Evolutionary conservation across 148 eudicot species (phyloP).

Genomic region (Pharnaceum exiguum): DNA sequence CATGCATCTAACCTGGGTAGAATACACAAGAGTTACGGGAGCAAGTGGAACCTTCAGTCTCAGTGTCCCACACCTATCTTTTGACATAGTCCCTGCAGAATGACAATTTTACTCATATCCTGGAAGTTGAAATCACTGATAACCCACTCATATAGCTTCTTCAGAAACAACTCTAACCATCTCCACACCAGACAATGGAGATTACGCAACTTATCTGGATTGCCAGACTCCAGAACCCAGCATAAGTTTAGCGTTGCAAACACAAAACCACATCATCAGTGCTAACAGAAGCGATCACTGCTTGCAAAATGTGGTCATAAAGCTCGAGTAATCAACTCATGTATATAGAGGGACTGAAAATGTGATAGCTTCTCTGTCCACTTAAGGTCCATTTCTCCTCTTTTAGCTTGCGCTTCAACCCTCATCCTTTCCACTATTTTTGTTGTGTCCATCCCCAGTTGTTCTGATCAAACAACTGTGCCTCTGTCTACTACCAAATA

Average conservation of each 20-base stretch:
- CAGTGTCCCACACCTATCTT: conserved; percentile 59
- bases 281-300: conserved; percentile 78
- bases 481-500: too few relatives aligned
- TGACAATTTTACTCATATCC: conserved; percentile 86
- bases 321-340: conserved; percentile 99
- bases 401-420: too few relatives aligned
- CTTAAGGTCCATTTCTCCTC: too few relatives aligned
- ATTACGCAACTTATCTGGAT: conserved; percentile 33
- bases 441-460: too few relatives aligned
- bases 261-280: conserved; percentile 64
- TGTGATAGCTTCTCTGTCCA: conserved; percentile 94
- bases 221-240: conserved; percentile 57
- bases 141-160: conserved; percentile 88
- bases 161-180: conserved; percentile 82
- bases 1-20: not conserved
- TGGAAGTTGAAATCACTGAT: conserved; percentile 62
- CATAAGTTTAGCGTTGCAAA: conserved; percentile 89
- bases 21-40: not conserved
- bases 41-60: not conserved
- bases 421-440: too few relatives aligned
- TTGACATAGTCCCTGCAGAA: conserved; percentile 95
- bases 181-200: conserved; percentile 62
- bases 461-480: too few relatives aligned
- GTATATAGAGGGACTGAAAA: conserved; percentile 96
- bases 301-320: conserved; percentile 94